phyloP scores from a whole-genome alignment of 164 flowering plant genomes.

The Cinnamomum chago region DNA sequence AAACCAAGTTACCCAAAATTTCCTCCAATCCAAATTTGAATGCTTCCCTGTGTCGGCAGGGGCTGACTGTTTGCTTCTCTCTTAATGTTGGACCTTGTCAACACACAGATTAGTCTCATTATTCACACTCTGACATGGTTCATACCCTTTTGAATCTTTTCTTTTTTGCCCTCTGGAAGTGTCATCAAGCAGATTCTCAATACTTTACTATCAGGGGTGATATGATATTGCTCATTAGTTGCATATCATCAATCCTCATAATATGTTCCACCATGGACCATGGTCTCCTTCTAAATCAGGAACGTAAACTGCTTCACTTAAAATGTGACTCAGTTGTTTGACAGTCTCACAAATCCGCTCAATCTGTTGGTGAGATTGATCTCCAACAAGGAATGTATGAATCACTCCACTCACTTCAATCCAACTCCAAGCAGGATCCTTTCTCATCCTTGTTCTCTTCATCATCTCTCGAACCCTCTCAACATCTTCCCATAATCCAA shows the following conservation, averaged over 20 bases:
- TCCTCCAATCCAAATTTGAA: no score
- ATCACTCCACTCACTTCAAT: slow-evolving; percentile 55
- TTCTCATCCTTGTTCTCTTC: slow-evolving; percentile 52
- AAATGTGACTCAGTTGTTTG: slow-evolving; percentile 25
- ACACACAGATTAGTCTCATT: no score
- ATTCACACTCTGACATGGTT: no score
- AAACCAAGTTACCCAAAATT: no score
- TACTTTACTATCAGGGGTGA: no score
- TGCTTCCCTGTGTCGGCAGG: no score
- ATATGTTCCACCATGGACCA: background rate
- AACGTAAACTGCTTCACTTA: slow-evolving; percentile 51
- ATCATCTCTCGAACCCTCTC: slow-evolving; percentile 51
- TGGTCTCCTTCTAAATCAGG: slow-evolving; percentile 24
- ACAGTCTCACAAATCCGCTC: slow-evolving; percentile 36
- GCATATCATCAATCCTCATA: background rate
- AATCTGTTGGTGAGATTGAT: slow-evolving; percentile 40
- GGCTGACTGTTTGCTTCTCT: no score
- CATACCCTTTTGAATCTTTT: no score
- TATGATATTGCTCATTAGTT: no score
- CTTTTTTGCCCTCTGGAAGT: no score
- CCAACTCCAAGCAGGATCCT: slow-evolving; percentile 81
- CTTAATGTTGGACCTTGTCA: no score
- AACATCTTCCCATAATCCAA: slow-evolving; percentile 67
- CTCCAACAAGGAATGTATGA: slow-evolving; percentile 52
- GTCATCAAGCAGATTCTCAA: no score